Base-by-base conservation (phyloP, 768 basidiomycete genomes). In the Boletellus ananiceps region DNA sequence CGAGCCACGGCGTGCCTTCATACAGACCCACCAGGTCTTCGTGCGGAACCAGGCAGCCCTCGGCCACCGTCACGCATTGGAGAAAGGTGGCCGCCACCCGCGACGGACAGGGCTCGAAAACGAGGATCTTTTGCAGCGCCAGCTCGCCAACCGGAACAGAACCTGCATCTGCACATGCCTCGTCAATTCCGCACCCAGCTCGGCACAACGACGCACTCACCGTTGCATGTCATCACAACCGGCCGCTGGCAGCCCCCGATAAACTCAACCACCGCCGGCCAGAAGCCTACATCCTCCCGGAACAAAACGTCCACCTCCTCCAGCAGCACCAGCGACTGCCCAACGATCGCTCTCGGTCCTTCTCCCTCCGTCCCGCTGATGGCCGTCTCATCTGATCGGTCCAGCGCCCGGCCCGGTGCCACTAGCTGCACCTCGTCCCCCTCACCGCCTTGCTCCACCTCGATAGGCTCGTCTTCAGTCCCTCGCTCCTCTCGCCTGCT, bases 251-350 rank as follows among this genome's bases (percentile, higher is more conserved):
- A 91, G 15, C 87, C 78, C 52, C 78, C 82, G 62, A 97, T 93
- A 51, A 99, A 78, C 48, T 81, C 77, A 8, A 86, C 74, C 23
- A 97, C 80, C 2, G 86, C 80, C 14, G 84, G 76, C 91, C 91
- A 95, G 67, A 93, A 98, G 55, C 82, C 85, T 29, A 66, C 63
- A 70, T 94, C 96, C 42, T 93, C 89, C 52, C 81, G 83, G 71
- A 84, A 99, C 40, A 98, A 72, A 36, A 98, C 81, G 67, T 99
- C 96, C 7, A 92, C 95, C 64, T 99, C 96, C 66, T 99, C 96
- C 13, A 99, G 69, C 34, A 99, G 74, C 52, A 98, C 87, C 44
- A 95, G 64, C 0, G 92, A 94, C 71, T 99, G 95, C 47, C 82
- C 76, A 50, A 88, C 71, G 21, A 59, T 56, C 54, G 62, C 59